Conservation (phyloP, 2,329 filamentous ascomycete species). For the Periglandula ipomoeae region DNA sequence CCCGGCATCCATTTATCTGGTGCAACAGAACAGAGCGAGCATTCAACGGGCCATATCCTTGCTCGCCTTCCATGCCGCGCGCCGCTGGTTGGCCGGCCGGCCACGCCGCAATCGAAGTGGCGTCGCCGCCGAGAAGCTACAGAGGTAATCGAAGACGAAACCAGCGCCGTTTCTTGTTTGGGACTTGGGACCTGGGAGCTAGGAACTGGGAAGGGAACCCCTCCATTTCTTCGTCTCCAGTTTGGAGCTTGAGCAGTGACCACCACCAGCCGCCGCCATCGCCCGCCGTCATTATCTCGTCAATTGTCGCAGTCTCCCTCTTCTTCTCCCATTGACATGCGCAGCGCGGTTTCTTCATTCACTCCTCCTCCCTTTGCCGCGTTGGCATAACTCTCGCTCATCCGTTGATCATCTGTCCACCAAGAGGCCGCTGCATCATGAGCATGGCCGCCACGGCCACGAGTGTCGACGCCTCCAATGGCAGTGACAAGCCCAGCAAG, state of each 20-base stretch:
- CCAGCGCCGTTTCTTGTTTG: neutral
- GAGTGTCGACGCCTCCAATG: conserved; percentile 22
- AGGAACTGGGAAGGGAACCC: too few relatives aligned
- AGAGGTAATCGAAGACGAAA: neutral
- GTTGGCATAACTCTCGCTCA: neutral
- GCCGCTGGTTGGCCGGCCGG: neutral
- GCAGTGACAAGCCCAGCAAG: conserved; percentile 14
- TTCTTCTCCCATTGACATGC: neutral
- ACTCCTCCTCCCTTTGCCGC: too few relatives aligned
- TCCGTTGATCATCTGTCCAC: neutral
- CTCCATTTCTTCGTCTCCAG: neutral
- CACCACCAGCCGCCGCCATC: neutral
- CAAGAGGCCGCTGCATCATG: conserved; percentile 19
- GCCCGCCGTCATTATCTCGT: conserved; percentile 1
- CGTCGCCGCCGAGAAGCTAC: neutral
- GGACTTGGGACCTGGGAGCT: too few relatives aligned
- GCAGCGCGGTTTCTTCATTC: neutral
- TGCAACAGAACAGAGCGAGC: too few relatives aligned
- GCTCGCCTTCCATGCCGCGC: too few relatives aligned
- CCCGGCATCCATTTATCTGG: too few relatives aligned
- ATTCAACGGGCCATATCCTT: too few relatives aligned
- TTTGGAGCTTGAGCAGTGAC: conserved; percentile 1
- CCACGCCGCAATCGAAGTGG: neutral
- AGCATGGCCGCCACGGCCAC: conserved; percentile 30
- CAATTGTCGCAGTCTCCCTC: conserved; percentile 1